phyloP scores from a whole-genome alignment of 192 early-diverging fungal genomes.

The Coemansia sp. region DNA sequence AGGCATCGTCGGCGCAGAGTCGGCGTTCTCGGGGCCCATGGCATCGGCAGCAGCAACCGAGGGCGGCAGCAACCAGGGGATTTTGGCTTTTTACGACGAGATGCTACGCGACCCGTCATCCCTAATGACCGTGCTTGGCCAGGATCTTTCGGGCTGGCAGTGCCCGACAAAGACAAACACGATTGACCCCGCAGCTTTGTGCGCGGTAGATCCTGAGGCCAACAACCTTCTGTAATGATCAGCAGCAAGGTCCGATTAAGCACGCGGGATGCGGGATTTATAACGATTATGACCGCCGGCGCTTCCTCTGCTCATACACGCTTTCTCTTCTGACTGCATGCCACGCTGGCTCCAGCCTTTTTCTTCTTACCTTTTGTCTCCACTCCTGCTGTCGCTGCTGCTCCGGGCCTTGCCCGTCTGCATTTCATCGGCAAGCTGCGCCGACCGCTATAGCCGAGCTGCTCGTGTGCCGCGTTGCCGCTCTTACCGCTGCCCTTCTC shows the following conservation, averaged over 20 bases:
- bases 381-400: neutral
- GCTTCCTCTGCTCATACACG: neutral
- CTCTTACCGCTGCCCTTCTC: too few relatives aligned
- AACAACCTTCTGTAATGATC: conserved; percentile 23
- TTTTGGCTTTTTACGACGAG: conserved; percentile 50
- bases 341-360: too few relatives aligned
- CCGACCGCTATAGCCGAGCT: neutral
- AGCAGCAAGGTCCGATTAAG: conserved; percentile 5
- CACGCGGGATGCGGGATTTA: neutral
- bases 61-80: conserved; percentile 22
- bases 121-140: conserved; percentile 50
- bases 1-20: conserved; percentile 15
- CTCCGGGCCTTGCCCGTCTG: neutral
- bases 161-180: conserved; percentile 52
- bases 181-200: conserved; percentile 53
- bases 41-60: conserved; percentile 6
- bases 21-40: conserved; percentile 14
- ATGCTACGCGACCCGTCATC: conserved; percentile 51
- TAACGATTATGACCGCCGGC: neutral
- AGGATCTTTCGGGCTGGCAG: conserved; percentile 53
- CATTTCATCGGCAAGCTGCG: neutral
- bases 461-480: neutral
- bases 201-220: conserved; percentile 53
- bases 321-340: neutral
- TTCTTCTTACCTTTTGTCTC: too few relatives aligned